These are phyloP conservation scores for Prorocentrum cordatum DNA, from an alignment of 169 alveolate genomes.

Conservation along the genomic window DNA sequence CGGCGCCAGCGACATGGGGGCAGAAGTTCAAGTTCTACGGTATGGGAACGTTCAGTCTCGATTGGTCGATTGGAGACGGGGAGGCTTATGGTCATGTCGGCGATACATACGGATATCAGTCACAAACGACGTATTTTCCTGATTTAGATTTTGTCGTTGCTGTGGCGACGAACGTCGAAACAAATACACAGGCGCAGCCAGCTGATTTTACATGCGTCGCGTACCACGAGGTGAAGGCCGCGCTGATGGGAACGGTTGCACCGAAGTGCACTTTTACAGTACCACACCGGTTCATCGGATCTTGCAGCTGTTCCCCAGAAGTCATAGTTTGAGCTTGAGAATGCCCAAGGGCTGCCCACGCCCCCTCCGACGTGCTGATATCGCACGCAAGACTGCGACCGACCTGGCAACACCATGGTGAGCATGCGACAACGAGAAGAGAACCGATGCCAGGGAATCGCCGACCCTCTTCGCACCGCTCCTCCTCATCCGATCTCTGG, in stretches of 20 bases:
- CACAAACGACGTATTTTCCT: conserved; percentile 62
- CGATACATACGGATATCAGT: conserved; percentile 61
- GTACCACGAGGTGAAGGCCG: conserved; percentile 12
- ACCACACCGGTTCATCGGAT: neutral
- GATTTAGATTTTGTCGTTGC: conserved; percentile 13
- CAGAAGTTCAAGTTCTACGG: conserved; percentile 42
- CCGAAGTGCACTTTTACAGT: neutral
- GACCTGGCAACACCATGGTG: no score
- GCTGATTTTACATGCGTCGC: conserved; percentile 66
- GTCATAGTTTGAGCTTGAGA: neutral
- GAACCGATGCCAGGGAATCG: no score
- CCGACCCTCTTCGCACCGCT: no score
- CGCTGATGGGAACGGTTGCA: neutral
- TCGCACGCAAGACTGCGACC: no score
- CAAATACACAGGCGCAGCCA: conserved; percentile 30
- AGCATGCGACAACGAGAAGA: no score
- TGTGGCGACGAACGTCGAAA: neutral
- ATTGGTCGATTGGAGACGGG: conserved; percentile 6
- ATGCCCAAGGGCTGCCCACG: no score
- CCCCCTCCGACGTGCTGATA: no score
- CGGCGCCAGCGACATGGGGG: neutral
- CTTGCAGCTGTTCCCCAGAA: neutral
- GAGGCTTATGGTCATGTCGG: conserved; percentile 66
- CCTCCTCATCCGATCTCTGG: no score
- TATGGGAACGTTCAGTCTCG: conserved; percentile 59